phyloP scores from a whole-genome alignment of 2,329 filamentous ascomycete genomes.

The Leptographium radiaticola region DNA sequence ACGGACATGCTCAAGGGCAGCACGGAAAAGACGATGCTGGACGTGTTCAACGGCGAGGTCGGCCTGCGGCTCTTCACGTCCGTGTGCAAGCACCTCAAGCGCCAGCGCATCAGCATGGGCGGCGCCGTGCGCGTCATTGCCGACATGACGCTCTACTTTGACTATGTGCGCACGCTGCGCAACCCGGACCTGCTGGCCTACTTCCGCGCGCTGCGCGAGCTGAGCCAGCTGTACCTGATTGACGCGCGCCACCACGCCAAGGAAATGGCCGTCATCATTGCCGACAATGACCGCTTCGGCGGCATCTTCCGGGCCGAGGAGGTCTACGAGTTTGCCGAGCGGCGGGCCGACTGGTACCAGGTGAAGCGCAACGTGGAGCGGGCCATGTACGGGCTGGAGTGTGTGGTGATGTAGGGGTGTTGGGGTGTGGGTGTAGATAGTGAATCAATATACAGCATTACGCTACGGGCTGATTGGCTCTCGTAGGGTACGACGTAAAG shows the following conservation, averaged over 20 bases:
- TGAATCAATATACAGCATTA: too few species aligned
- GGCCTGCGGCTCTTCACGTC: slow-evolving; percentile 83
- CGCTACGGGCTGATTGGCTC: too few species aligned
- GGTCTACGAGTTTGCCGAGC: slow-evolving; percentile 92
- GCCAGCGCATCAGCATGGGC: slow-evolving; percentile 79
- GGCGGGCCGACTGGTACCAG: slow-evolving; percentile 88
- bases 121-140: slow-evolving; percentile 88
- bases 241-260: slow-evolving; percentile 78
- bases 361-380: slow-evolving; percentile 82
- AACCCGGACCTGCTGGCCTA: slow-evolving; percentile 80
- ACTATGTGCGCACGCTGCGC: slow-evolving; percentile 67
- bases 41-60: slow-evolving; percentile 97
- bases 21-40: slow-evolving; percentile 94
- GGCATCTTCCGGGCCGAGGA: slow-evolving; percentile 93
- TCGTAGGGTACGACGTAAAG: too few species aligned
- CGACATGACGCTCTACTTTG: slow-evolving; percentile 89
- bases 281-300: slow-evolving; percentile 77
- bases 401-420: slow-evolving; percentile 63
- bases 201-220: slow-evolving; percentile 80
- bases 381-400: slow-evolving; percentile 95
- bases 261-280: slow-evolving; percentile 90
- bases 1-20: slow-evolving; percentile 88
- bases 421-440: too few species aligned
- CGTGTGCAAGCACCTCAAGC: slow-evolving; percentile 94
- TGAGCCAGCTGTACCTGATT: slow-evolving; percentile 92